phyloP scores from a whole-genome alignment of 2,329 filamentous ascomycete species.

The Didymella segeticola region DNA sequence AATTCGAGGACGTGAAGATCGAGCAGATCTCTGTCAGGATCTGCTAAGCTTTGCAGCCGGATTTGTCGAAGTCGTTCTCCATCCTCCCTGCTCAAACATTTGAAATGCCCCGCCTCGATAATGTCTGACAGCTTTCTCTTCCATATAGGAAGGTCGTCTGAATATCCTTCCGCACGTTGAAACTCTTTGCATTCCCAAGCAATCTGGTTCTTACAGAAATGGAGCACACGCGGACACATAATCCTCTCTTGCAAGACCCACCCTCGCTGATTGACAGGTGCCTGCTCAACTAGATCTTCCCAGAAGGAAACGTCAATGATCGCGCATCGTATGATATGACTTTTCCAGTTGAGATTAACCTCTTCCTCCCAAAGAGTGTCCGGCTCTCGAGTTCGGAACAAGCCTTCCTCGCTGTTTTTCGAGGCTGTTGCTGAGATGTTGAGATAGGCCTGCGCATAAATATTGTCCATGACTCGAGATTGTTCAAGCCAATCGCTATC shows the following conservation, averaged over 20 bases:
- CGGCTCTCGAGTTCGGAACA: neutral
- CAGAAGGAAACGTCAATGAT: neutral
- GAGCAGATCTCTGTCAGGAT: too few species aligned
- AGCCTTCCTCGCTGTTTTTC: neutral
- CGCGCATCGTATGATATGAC: neutral
- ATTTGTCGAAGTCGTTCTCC: too few species aligned
- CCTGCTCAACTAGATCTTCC: neutral
- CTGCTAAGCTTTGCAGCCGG: neutral
- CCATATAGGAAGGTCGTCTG: neutral
- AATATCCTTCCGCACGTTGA: neutral
- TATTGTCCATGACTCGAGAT: neutral
- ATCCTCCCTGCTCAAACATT: too few species aligned
- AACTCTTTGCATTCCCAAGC: constrained; percentile 24
- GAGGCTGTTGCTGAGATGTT: neutral
- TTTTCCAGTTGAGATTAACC: neutral
- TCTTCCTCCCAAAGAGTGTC: neutral
- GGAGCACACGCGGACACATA: constrained; percentile 16
- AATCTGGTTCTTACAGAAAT: constrained; percentile 20
- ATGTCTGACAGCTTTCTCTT: too few species aligned
- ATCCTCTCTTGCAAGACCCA: constrained; percentile 21
- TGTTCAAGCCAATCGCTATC: neutral
- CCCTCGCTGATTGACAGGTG: constrained; percentile 2
- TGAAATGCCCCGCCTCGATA: too few species aligned
- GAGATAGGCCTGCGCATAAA: neutral
- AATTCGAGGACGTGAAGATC: too few species aligned